These are phyloP conservation scores for Hibiscus trionum DNA, from an alignment of 345 rosid genomes.

Conservation along the genomic window DNA sequence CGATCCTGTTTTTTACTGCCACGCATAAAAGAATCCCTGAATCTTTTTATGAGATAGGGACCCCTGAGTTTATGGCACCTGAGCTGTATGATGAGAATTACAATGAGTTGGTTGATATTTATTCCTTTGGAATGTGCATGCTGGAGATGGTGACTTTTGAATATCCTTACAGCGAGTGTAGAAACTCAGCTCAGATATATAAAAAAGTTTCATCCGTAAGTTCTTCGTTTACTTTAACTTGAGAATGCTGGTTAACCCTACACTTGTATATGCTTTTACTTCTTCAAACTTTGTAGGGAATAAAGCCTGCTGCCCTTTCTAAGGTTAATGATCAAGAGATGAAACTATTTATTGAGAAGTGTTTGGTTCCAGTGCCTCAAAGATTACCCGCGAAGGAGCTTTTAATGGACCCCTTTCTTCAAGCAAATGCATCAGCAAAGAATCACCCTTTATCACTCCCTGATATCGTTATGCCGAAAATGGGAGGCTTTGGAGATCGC, in stretches of 20 bases:
- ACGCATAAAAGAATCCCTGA: conserved; percentile 52
- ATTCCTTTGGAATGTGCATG: conserved; percentile 86
- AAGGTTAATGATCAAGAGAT: conserved; percentile 64
- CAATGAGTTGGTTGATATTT: conserved; percentile 74
- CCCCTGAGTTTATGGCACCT: conserved; percentile 92
- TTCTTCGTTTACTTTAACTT: conserved; percentile 10
- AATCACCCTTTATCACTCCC: conserved; percentile 49
- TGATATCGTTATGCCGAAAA: conserved; percentile 55
- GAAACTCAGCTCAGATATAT: conserved; percentile 78
- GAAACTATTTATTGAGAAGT: conserved; percentile 74
- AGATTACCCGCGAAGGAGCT: conserved; percentile 79
- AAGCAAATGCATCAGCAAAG: conserved; percentile 39
- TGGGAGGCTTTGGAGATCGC: conserved; percentile 57
- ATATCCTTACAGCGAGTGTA: conserved; percentile 75
- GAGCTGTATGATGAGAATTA: conserved; percentile 86
- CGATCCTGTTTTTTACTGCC: conserved; percentile 14
- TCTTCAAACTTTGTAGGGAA: conserved; percentile 42
- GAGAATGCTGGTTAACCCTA: background rate
- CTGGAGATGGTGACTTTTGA: conserved; percentile 84
- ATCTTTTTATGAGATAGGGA: conserved; percentile 29
- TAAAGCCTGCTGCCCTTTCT: conserved; percentile 74
- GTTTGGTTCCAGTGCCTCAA: conserved; percentile 65
- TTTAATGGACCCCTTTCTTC: conserved; percentile 63
- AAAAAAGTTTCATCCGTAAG: conserved; percentile 82
- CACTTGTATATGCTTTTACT: background rate